Conservation (phyloP, 441 rosid genomes). For the Erodium trifolium region DNA sequence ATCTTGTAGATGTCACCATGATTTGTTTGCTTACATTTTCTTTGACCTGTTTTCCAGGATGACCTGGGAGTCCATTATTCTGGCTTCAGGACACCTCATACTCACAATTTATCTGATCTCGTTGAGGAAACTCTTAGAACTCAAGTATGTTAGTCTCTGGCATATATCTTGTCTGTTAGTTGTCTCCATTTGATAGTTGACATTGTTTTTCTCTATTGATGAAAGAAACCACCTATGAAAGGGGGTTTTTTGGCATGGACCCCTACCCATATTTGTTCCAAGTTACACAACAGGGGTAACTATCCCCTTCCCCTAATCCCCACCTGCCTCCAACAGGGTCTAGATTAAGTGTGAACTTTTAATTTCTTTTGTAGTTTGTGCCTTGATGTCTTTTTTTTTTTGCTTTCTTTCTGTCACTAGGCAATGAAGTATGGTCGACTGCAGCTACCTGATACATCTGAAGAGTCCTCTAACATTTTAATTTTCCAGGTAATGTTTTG, state of each 20-base stretch:
- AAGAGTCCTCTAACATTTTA: slow-evolving; percentile 62
- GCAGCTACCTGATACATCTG: slow-evolving; percentile 64
- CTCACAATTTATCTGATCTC: slow-evolving; percentile 88
- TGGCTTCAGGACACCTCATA: slow-evolving; percentile 91
- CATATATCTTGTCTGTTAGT: slow-evolving; percentile 4
- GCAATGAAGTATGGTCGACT: slow-evolving; percentile 49
- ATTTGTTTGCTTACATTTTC: background rate
- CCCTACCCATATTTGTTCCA: background rate
- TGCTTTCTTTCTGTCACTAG: slow-evolving; percentile 32
- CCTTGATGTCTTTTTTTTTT: slow-evolving; percentile 11
- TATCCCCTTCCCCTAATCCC: background rate
- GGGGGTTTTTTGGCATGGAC: background rate
- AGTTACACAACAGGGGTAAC: background rate
- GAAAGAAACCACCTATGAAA: background rate
- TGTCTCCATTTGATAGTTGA: slow-evolving; percentile 1
- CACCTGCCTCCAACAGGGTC: background rate
- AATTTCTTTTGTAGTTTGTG: slow-evolving; percentile 1
- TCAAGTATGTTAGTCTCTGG: slow-evolving; percentile 46
- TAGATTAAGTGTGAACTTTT: background rate
- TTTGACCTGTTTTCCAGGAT: slow-evolving; percentile 39
- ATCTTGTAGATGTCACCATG: background rate
- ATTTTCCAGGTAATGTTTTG: slow-evolving; percentile 67
- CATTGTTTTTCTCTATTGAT: background rate
- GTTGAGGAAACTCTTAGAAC: slow-evolving; percentile 55
- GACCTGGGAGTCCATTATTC: slow-evolving; percentile 69